These are phyloP conservation scores for Pythium phragmitis DNA, from an alignment of 352 stramenopile species.

Conservation along the genomic window DNA sequence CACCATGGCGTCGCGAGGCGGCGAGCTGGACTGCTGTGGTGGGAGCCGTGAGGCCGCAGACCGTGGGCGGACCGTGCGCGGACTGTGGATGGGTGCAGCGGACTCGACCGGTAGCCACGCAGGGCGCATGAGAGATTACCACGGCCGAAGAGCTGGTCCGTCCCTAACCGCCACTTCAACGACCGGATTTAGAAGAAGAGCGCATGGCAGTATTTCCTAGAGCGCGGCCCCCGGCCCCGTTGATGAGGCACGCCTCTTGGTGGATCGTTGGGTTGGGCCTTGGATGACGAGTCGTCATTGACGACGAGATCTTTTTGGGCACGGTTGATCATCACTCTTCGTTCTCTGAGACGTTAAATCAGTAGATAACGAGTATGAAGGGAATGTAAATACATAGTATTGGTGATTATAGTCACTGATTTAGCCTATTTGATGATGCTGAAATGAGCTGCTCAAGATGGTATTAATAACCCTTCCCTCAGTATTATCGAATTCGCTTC, in stretches of 20 bases:
- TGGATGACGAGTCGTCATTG: too few relatives aligned
- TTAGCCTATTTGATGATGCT: too few relatives aligned
- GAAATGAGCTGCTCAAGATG: too few relatives aligned
- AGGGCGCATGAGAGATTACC: slow-evolving; percentile 16
- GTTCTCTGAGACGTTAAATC: too few relatives aligned
- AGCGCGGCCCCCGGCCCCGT: too few relatives aligned
- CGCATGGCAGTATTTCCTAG: background rate
- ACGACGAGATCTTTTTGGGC: background rate
- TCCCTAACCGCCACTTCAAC: background rate
- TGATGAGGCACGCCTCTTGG: background rate
- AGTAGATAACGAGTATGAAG: too few relatives aligned
- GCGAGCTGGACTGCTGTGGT: background rate
- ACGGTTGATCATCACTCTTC: background rate
- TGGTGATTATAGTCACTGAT: too few relatives aligned
- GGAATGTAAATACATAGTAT: too few relatives aligned
- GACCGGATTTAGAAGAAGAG: background rate
- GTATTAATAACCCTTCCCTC: too few relatives aligned
- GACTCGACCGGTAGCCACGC: slow-evolving; percentile 19
- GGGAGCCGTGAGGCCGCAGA: background rate
- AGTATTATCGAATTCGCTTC: too few relatives aligned
- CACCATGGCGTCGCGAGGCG: slow-evolving; percentile 21
- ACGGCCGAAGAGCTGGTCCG: background rate
- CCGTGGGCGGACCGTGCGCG: slow-evolving; percentile 4
- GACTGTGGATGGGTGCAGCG: background rate
- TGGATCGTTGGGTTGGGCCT: too few relatives aligned